These are phyloP conservation scores for Uronychia setigera DNA, from an alignment of 73 alveolate genomes.

Conservation along the genomic window DNA sequence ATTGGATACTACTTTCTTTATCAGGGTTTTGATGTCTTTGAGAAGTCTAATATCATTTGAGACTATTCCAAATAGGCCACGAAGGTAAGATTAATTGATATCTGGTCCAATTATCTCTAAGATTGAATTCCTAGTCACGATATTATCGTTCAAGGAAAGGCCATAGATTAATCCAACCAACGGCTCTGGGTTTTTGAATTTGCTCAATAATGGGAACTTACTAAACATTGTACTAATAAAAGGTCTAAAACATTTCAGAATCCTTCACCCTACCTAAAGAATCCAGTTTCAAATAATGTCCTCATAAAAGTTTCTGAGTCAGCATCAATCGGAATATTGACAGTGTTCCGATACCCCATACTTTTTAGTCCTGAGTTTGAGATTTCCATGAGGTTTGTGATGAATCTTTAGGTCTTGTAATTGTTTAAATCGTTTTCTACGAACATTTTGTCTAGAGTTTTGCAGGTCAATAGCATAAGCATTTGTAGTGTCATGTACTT, in stretches of 20 bases:
- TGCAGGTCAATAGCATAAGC: background rate
- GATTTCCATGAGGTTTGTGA: background rate
- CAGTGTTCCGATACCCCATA: background rate
- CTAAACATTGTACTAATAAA: background rate
- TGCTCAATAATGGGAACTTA: background rate
- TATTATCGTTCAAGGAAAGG: slow-evolving; percentile 1
- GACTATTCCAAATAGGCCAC: slow-evolving; percentile 21
- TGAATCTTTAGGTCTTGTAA: background rate
- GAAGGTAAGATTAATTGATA: background rate
- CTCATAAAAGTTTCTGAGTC: background rate
- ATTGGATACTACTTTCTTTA: slow-evolving; percentile 16
- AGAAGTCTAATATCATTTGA: slow-evolving; percentile 8
- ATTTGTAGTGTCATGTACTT: background rate
- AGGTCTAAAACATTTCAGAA: background rate
- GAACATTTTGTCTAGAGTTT: background rate
- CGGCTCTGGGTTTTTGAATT: slow-evolving; percentile 14
- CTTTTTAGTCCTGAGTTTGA: background rate
- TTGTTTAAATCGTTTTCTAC: background rate
- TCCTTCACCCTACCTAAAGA: slow-evolving; percentile 3
- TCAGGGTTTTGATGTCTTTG: slow-evolving; percentile 20
- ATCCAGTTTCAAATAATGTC: slow-evolving; percentile 26
- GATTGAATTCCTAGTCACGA: slow-evolving; percentile 3
- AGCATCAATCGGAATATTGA: background rate
- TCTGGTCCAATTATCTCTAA: background rate
- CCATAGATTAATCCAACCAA: slow-evolving; percentile 27